Evolutionary conservation across 108 stramenopile species (phyloP).

Genomic region (Cyclotella kingstonii): DNA sequence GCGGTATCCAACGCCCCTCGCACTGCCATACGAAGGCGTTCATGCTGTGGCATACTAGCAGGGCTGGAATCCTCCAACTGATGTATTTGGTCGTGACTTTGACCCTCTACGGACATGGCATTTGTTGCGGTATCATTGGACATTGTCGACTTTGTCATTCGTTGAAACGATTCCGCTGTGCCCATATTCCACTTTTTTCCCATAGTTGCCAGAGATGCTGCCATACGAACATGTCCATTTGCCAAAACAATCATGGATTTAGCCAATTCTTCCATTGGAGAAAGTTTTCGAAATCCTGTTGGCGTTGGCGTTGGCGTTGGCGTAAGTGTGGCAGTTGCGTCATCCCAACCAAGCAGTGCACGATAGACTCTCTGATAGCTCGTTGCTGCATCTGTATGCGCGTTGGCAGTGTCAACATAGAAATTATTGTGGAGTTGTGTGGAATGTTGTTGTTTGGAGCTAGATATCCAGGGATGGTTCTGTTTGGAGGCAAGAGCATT

Average conservation of each 20-base stretch:
- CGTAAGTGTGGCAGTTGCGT: not conserved
- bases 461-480: conserved; percentile 1
- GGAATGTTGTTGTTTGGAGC: not conserved
- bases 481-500: conserved; percentile 24
- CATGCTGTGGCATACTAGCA: conserved; percentile 41
- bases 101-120: not conserved
- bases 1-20: conserved; percentile 68
- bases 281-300: not conserved
- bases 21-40: conserved; percentile 71
- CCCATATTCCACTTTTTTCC: conserved; percentile 47
- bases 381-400: conserved; percentile 33
- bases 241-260: conserved; percentile 41
- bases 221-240: conserved; percentile 35
- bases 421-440: conserved; percentile 12
- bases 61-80: not conserved
- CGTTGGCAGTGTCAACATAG: conserved; percentile 29
- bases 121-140: not conserved
- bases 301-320: not conserved
- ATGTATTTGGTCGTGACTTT: no score
- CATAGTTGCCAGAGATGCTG: conserved; percentile 32
- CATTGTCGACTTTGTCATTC: not conserved
- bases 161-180: conserved; percentile 12
- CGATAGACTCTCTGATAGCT: conserved; percentile 34
- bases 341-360: conserved; percentile 16
- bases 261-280: conserved; percentile 27